Evolutionary conservation across 2,329 filamentous ascomycete species (phyloP).

Genomic region (Thielaviopsis musarum): DNA sequence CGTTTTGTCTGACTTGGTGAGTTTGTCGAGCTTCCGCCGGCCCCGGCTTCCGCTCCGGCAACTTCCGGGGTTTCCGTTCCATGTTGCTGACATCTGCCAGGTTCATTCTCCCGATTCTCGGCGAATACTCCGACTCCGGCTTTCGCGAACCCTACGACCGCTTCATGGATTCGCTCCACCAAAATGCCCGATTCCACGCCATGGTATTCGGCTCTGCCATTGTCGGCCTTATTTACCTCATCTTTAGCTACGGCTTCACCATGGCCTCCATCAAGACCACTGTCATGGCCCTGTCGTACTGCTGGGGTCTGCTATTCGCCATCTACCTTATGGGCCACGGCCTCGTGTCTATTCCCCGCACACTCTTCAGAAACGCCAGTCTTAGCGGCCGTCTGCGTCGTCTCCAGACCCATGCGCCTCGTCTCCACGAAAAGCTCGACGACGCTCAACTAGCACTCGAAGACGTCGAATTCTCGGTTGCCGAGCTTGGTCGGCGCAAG

Average conservation of each 20-base stretch:
- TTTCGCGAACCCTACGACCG: slow-evolving; percentile 74
- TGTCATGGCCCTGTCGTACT: slow-evolving; percentile 87
- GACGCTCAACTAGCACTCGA: slow-evolving; percentile 69
- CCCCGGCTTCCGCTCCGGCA: background rate
- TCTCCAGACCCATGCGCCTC: slow-evolving; percentile 64
- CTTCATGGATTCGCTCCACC: slow-evolving; percentile 66
- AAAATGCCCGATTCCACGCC: slow-evolving; percentile 77
- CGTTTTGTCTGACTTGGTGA: slow-evolving; percentile 85
- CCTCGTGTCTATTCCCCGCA: slow-evolving; percentile 74
- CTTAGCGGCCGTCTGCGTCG: slow-evolving; percentile 56
- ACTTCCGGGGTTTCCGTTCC: background rate
- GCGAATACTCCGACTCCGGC: slow-evolving; percentile 86
- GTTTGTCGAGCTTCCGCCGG: slow-evolving; percentile 14
- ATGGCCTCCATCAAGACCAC: slow-evolving; percentile 61
- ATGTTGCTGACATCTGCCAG: slow-evolving; percentile 24
- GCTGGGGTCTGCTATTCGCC: slow-evolving; percentile 77
- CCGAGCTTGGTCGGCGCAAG: slow-evolving; percentile 65
- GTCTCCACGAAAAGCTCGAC: slow-evolving; percentile 70
- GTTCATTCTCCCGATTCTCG: slow-evolving; percentile 81
- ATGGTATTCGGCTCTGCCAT: slow-evolving; percentile 56
- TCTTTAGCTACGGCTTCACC: slow-evolving; percentile 58
- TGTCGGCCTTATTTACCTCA: slow-evolving; percentile 66
- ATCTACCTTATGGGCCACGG: slow-evolving; percentile 98
- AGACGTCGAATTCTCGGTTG: slow-evolving; percentile 64
- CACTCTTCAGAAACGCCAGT: slow-evolving; percentile 63